Percentiles rank a stretch among this genome's conserved stretches.
Conservation (phyloP, 2,329 filamentous ascomycete species). For the Microdochium trichocladiopsis region DNA sequence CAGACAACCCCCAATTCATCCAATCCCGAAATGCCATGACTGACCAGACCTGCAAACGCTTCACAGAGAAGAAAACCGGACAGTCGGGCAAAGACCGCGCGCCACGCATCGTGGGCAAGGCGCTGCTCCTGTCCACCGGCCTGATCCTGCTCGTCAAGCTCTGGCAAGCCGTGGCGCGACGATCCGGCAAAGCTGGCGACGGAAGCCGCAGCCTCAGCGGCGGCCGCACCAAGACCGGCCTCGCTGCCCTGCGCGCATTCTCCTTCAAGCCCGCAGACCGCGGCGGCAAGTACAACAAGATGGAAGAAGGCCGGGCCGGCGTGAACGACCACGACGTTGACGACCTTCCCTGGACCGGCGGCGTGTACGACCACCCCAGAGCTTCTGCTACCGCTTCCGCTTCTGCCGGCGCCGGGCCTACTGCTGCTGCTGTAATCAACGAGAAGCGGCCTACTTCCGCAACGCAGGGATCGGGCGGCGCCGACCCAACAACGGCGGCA, state of each 20-base stretch:
- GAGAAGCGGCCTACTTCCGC: background rate
- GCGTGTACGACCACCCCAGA: background rate
- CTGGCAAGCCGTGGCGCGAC: background rate
- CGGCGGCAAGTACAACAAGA: background rate
- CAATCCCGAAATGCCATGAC: no score
- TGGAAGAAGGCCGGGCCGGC: background rate
- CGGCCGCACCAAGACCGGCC: background rate
- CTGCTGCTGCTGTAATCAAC: background rate
- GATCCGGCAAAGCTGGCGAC: background rate
- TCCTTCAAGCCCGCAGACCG: background rate
- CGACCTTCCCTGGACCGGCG: background rate
- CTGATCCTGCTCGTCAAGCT: background rate
- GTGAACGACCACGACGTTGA: background rate
- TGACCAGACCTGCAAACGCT: background rate
- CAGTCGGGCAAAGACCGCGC: background rate
- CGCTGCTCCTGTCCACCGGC: background rate
- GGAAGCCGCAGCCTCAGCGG: background rate
- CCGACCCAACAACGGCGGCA: no score
- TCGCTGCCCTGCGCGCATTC: background rate
- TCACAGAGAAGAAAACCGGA: background rate
- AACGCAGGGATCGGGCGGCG: no score
- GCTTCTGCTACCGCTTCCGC: no score
- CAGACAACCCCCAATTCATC: no score
- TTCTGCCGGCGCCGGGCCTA: no score
- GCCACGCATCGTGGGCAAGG: background rate